These are phyloP conservation scores for Erodium maritimum DNA, from an alignment of 345 rosid genomes.

Conservation along the genomic window DNA sequence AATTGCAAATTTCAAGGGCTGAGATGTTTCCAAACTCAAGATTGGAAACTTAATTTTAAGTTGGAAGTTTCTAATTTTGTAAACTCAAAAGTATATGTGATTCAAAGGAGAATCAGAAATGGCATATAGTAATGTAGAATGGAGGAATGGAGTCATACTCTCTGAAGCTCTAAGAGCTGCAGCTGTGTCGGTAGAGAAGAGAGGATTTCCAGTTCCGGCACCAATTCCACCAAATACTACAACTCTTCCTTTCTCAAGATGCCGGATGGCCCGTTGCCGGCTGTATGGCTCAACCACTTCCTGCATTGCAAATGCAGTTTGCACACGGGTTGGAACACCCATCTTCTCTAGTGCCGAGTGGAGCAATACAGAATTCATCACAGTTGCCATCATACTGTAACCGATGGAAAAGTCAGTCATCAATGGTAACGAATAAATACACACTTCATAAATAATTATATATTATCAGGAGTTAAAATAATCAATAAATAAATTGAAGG, in stretches of 20 bases:
- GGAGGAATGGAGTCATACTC: constrained; percentile 27
- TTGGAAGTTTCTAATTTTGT: no score
- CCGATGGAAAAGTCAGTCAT: constrained; percentile 5
- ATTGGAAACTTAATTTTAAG: no score
- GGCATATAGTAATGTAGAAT: not conserved
- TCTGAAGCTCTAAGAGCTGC: constrained; percentile 88
- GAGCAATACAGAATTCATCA: constrained; percentile 76
- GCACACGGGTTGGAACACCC: constrained; percentile 65
- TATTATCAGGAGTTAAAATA: no score
- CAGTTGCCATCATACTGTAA: constrained; percentile 84
- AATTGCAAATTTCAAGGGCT: no score
- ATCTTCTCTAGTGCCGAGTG: constrained; percentile 79
- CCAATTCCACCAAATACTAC: constrained; percentile 92
- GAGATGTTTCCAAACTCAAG: no score
- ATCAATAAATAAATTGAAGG: no score
- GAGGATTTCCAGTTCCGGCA: constrained; percentile 74
- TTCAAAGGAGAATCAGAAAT: not conserved
- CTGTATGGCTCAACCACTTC: constrained; percentile 80
- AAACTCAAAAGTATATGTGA: not conserved
- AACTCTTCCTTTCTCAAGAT: constrained; percentile 90
- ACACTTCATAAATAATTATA: no score
- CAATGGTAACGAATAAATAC: not conserved
- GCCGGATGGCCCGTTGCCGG: constrained; percentile 64
- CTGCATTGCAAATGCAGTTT: constrained; percentile 55
- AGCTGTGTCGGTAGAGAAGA: constrained; percentile 80